A percentile compares a stretch with the other conserved stretches of the same genome.
phyloP scores from a whole-genome alignment of 1,139 yeast genomes.

The Kodamaea derodonti region DNA sequence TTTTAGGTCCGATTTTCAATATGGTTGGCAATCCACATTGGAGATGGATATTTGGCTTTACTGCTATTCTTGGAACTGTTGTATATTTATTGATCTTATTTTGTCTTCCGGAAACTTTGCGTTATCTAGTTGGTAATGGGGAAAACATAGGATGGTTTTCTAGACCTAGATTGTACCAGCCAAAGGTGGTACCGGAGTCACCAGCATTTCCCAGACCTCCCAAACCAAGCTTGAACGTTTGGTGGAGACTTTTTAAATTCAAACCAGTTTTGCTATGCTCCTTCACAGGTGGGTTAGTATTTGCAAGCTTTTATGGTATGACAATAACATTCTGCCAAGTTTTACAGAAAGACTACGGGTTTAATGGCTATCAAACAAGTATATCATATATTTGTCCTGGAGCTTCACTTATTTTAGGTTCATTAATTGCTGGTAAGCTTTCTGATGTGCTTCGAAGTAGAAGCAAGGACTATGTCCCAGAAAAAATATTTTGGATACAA shows the following conservation, averaged over 20 bases:
- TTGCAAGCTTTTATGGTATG: slow-evolving; percentile 54
- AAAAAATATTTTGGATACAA: slow-evolving; percentile 45
- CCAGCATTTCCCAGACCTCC: slow-evolving; percentile 44
- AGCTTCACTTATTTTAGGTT: slow-evolving; percentile 45
- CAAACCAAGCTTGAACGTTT: slow-evolving; percentile 38
- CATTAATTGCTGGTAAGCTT: slow-evolving; percentile 47
- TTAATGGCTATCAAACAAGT: slow-evolving; percentile 34
- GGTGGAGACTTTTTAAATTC: slow-evolving; percentile 33
- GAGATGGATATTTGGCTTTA: slow-evolving; percentile 58
- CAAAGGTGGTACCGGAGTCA: slow-evolving; percentile 20
- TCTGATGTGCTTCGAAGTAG: slow-evolving; percentile 38
- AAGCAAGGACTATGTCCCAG: slow-evolving; percentile 35
- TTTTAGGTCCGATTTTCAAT: slow-evolving; percentile 51
- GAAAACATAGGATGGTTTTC: slow-evolving; percentile 22
- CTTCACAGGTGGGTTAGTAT: slow-evolving; percentile 46
- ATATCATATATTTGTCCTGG: slow-evolving; percentile 56
- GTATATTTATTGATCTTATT: slow-evolving; percentile 37
- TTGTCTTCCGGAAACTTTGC: slow-evolving; percentile 51
- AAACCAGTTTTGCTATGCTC: slow-evolving; percentile 49
- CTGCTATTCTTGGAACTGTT: slow-evolving; percentile 41
- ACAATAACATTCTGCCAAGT: slow-evolving; percentile 48
- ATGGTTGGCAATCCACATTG: slow-evolving; percentile 36
- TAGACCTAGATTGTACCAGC: slow-evolving; percentile 27
- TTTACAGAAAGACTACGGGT: slow-evolving; percentile 35
- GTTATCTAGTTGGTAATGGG: slow-evolving; percentile 56